Base-by-base conservation (phyloP, 495 filamentous ascomycete genomes). In the Hypoxylon subgilvum region DNA sequence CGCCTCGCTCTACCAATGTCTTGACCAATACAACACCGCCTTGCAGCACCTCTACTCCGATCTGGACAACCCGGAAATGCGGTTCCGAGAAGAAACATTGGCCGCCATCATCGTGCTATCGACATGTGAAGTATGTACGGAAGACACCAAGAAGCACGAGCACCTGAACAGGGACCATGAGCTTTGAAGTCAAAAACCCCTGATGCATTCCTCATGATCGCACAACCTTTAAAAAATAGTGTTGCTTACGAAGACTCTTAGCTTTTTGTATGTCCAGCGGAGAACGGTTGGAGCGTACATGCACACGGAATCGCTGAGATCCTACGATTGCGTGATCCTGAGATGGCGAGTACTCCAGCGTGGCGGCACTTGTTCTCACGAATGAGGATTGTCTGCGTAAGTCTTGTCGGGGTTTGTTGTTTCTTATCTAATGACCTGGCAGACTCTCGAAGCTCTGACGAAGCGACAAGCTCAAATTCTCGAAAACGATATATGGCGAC, bases 341-440 rank as follows among this genome's bases (percentile, higher is more conserved):
- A 31, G 22, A 52, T 17, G 39, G 19, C 47, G 18, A 58, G 21
- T 22, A 58, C 55, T 13, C 55, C 46, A 23, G 55, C 55, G 19
- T 58, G 55, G 55, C 38, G 55, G n/a, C 46, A 58, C 23, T 39
- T 58, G 17, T 58, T 52, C 30, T 58, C 55, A 8, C 55, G 55
- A 32, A 51, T 58, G 46, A 44, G 55, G 23, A 30, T 58, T 23
- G 40, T 58, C 38, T 58, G 55, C 27, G 55, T 50, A 45, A 44
- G 55, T 45, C 28, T 53, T 12, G 3, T 27, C 16, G 6, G 35
- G 7, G 6, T 28, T 12, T 35, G 0, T 5, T 16, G 6, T 28
- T 39, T 13, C 31, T 45, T 22, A 12, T 58, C 55, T 58, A 52
- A 58, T 23, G 2, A 18, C 10, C 8, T 32, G 17, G 38, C 23